phyloP scores from a whole-genome alignment of 257 asterid species.

The Lithospermum erythrorhizon region DNA sequence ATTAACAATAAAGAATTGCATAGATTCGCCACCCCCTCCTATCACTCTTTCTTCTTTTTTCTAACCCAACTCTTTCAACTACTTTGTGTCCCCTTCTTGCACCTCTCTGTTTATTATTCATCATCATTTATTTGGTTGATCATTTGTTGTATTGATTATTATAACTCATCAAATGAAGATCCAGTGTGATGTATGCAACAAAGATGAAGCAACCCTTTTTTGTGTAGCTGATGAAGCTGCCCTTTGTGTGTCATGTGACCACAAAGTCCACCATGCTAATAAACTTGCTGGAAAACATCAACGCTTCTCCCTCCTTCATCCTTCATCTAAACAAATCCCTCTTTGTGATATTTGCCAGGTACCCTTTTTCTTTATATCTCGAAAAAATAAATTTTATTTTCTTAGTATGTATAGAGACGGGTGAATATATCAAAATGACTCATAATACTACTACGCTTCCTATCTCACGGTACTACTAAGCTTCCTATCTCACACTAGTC shows the following conservation, averaged over 20 bases:
- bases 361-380: neutral
- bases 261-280: constrained; percentile 89
- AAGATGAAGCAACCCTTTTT: constrained; percentile 49
- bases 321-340: constrained; percentile 52
- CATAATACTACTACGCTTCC: too few relatives aligned
- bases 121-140: neutral
- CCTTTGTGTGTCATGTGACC: constrained; percentile 82
- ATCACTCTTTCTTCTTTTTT: too few relatives aligned
- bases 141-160: neutral
- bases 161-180: constrained; percentile 51
- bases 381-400: too few relatives aligned
- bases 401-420: too few relatives aligned
- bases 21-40: neutral
- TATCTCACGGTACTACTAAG: too few relatives aligned
- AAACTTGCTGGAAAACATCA: constrained; percentile 83
- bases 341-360: constrained; percentile 89
- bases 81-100: neutral
- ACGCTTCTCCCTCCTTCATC: constrained; percentile 59
- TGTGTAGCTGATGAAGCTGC: constrained; percentile 89
- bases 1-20: neutral
- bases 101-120: constrained; percentile 2
- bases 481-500: too few relatives aligned
- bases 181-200: constrained; percentile 76
- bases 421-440: too few relatives aligned
- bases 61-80: neutral